Evolutionary conservation across 2,329 filamentous ascomycete species (phyloP), one percentile per base, ranked within the genome.

Genomic region (Aureobasidium sp.): DNA sequence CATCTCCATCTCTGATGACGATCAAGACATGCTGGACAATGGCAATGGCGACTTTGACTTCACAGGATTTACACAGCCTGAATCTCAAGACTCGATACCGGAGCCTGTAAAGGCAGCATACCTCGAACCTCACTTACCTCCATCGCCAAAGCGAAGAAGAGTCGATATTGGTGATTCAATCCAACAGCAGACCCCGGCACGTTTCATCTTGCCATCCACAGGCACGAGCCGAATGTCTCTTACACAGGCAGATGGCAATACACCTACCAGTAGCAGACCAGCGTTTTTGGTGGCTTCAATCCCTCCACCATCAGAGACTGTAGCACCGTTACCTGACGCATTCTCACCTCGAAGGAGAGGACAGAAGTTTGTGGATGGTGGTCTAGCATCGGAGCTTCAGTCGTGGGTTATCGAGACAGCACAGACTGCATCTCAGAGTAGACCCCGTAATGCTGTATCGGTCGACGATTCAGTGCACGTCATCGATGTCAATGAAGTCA

Each of bases 341-440:
- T 84, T 84, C 68, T 82, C 81, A 0, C 81, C 82, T 1, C 77
- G 79, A 50, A 74, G 79, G 29, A 77, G 76, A 62, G 76, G 75
- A 0, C 75, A 79, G 64, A 79, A 78, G 65, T 83, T 79, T 64
- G 49, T 81, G 0, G 70, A 76, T 1, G 74, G 76, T 3, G 81
- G 81, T 2, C 70, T 82, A 59, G 81, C 81, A 3, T 73, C 76
- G 1, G 78, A 75, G 51, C 68, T 82, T 34, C 75, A 79, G 51
- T 71, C 74, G 14, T 83, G 80, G 80, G 71, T 84, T 13, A 69
- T 83, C n/a, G 79, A 81, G 57, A 64, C 69, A 5, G 72, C 71
- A 10, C 69, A 71, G 58, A 62, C 61, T 44, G 70, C 69, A 48
- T 63, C 63, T 21, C 66, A 67, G 21, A 67, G 66, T 44, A 62